phyloP scores from a whole-genome alignment of 1,284 basidiomycete genomes.

The Rhodofomes roseus region DNA sequence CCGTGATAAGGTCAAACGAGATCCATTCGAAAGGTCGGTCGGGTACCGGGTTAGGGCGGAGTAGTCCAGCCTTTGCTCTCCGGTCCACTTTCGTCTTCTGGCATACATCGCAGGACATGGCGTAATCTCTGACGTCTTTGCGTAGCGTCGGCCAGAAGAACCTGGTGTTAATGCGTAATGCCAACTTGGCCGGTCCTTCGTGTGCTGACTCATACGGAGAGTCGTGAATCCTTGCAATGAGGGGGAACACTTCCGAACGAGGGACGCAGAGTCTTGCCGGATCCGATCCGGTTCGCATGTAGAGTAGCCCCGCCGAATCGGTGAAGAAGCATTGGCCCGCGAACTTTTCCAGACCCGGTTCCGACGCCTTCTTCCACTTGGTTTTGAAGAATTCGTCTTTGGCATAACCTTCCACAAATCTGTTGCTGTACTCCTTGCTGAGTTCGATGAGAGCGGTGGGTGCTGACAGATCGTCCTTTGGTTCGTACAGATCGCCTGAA shows the following conservation, averaged over 20 bases:
- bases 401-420: background rate
- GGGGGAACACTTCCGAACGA: background rate
- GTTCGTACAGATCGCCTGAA: no score
- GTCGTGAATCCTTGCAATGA: conserved; percentile 2
- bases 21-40: no score
- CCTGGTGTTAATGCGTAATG: conserved; percentile 13
- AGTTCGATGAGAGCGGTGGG: no score
- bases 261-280: background rate
- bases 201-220: background rate
- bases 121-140: conserved; percentile 16
- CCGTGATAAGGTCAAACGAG: conserved; percentile 32
- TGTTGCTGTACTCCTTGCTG: background rate
- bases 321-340: background rate
- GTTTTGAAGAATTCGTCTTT: background rate
- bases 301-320: background rate
- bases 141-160: conserved; percentile 34
- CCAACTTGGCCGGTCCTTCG: background rate
- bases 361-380: background rate
- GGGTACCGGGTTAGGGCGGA: no score
- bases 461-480: no score
- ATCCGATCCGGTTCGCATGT: background rate
- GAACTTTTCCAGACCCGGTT: background rate
- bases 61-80: no score
- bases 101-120: conserved; percentile 29
- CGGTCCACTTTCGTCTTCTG: no score